Evolutionary conservation across 192 early-diverging fungal genomes (phyloP), one percentile per base, ranked within the genome.

Genomic region (Rhizophagus clarus): DNA sequence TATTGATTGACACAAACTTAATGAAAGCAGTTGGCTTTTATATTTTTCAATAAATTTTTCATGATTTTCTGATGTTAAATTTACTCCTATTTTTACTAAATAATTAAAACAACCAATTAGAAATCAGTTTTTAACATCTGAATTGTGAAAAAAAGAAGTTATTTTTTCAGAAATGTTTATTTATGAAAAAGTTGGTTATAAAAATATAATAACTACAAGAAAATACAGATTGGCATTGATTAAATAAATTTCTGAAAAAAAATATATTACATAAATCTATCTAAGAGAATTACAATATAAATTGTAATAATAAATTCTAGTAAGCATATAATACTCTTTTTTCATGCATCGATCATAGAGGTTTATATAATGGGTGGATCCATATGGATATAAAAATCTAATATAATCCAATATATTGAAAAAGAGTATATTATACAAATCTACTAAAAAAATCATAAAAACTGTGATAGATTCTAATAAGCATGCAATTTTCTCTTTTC

Each of bases 21-120:
- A 73, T 64, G 79, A 79, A 70, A 15, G 32, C 28, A 79, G n/a
- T 26, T 79, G 68, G 61, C 3, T 31, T 51, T 61, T 80, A 29
- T 80, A 80, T 28, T 42, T 60, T 29, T 71, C 37, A 73, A 80
- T 29, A 32, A 80, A 73, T 80, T 80, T 70, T 17, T 71, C 42
- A 80, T 24, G 56, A 29, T 72, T 70, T 61, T 45, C 79, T 72
- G 79, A 80, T 64, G 79, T 80, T 40, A 80, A 31, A 80, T 80
- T 37, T 49, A 29, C 29, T 62, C 79, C 72, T 12, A 73, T 70
- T 80, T 80, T 72, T 72, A 47, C 69, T 61, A 79, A 79, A 79
- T 79, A 69, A 29, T 79, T 37, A 15, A 79, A 66, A 31, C 77
- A 79, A 70, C 56, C 17, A n/a, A 79, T 70, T 26, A 61, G 49